Conservation (phyloP, 1,284 basidiomycete species). For the Ceratobasidium sp. region DNA sequence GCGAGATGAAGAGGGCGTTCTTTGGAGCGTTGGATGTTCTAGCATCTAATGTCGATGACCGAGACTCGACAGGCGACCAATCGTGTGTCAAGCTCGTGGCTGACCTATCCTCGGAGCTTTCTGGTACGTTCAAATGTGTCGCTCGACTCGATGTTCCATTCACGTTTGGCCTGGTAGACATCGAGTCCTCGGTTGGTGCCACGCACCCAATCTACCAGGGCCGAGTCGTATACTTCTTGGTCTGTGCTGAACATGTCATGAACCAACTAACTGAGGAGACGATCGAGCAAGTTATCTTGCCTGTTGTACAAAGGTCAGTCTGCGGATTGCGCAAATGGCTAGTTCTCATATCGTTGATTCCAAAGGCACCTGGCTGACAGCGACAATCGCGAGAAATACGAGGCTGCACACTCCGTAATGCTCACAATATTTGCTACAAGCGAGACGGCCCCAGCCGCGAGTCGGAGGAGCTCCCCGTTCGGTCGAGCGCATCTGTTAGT, state of each 20-base stretch:
- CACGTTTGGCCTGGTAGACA: neutral
- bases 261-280: conserved; percentile 30
- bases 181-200: conserved; percentile 20
- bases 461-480: neutral
- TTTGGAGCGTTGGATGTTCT: conserved; percentile 49
- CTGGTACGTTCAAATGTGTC: conserved; percentile 24
- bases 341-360: neutral
- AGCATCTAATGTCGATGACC: conserved; percentile 22
- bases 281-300: conserved; percentile 43
- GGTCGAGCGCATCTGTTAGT: conserved; percentile 33
- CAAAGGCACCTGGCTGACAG: conserved; percentile 44
- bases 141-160: neutral
- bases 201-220: conserved; percentile 32
- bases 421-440: conserved; percentile 48
- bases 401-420: conserved; percentile 49
- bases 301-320: conserved; percentile 45
- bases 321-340: neutral
- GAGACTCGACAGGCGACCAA: conserved; percentile 34
- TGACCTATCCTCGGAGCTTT: conserved; percentile 19
- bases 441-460: conserved; percentile 8
- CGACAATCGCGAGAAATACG: conserved; percentile 46
- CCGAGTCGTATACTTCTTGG: conserved; percentile 47
- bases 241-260: conserved; percentile 49
- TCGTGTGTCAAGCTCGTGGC: conserved; percentile 19
- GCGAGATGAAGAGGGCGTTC: conserved; percentile 49